Evolutionary conservation across 2,329 filamentous ascomycete species (phyloP), one percentile per base, ranked within the genome.

Genomic region (Blumeria graminis): DNA sequence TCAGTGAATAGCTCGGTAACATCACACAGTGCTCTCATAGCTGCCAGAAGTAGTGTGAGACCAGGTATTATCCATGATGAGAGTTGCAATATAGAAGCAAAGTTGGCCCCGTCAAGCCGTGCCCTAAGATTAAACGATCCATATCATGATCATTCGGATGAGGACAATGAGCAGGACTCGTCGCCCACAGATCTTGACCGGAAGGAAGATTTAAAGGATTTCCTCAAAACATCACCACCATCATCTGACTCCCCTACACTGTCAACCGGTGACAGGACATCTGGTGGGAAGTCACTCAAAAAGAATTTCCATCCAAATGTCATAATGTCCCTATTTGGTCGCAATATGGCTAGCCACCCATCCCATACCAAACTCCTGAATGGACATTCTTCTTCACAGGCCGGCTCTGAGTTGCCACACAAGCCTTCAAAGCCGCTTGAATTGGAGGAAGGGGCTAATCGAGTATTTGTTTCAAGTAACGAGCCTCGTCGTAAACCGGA

Each of bases 81-180:
- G 28, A 60, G 59, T 16, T 58, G 60, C 11, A 62, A 64, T 38
- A 63, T 63, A 9, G 63, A 65, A 22, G 62, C 64, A 38, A 63
- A 66, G 53, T 73, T 73, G 68, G 75, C 80, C 65, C 82, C 86
- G 5, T 76, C 78, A 62, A 78, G 84, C 56, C 94, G 85, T 64
- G 85, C 82, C 48, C 78, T 82, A 50, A 80, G 86, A 33, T 79
- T 88, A 55, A 84, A 78, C 57, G 92, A 98, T 64, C 92, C 90
- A 0, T 96, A 96, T n/a, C 86, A 96, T 60, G 89, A 95, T 64
- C 72, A 80, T 34, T 84, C 81, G 11, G 66, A 69, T 48, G 68
- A 70, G 36, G 68, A 69, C 53, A 65, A 69, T 35, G 66, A 68
- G 6, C 61, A 62, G n/a, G 61, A 65, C 28, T 56, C 55, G n/a